Evolutionary conservation across 2,329 filamentous ascomycete species (phyloP), one percentile per base, ranked within the genome.

Genomic region (Boeremia exigua): DNA sequence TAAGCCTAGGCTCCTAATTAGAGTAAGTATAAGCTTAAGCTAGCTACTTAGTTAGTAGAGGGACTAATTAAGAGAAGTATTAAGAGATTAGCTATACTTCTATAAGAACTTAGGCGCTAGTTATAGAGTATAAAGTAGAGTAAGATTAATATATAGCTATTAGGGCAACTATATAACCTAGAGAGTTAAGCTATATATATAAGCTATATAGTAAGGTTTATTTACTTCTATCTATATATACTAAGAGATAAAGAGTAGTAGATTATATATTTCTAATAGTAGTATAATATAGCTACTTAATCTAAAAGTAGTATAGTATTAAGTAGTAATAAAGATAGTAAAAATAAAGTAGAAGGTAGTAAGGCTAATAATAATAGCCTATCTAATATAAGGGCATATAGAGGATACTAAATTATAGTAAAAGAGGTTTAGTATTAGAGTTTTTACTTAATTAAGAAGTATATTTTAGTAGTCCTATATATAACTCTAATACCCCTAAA

Each of bases 111-210:
- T 38, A 32, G 28, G 19, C 48, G 34, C 14, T 59, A 32, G 56
- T 44, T 59, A 30, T 28, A 34, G 37, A 59, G 56, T 53, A 33
- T 29, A 42, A 33, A 47, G 42, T 29, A 36, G 30, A 30, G 23
- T 10, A 19, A 54, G 25, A 19, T 40, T 17, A 19, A 59, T 36
- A 19, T 29, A 25, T 33, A 30, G 48, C 56, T 28, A 14, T 25
- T 56, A 25, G 45, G 12, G 25, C 34, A 32, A 51, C 63, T 60
- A 28, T 36, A 61, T 48, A 61, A 61, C 58, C 45, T 38, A 8
- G 23, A 58, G 51, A 58, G 58, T 56, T 34, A 58, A 32, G 51
- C 36, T 44, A 43, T 36, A 19, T 60, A 60, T 36, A 32, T 37
- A 38, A 54, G 54, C 50, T 60, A 60, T 29, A 55, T 60, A 37